Evolutionary conservation across 1,284 basidiomycete genomes (phyloP), one percentile per base, ranked within the genome.

Genomic region (Mycosarcoma maydis): DNA sequence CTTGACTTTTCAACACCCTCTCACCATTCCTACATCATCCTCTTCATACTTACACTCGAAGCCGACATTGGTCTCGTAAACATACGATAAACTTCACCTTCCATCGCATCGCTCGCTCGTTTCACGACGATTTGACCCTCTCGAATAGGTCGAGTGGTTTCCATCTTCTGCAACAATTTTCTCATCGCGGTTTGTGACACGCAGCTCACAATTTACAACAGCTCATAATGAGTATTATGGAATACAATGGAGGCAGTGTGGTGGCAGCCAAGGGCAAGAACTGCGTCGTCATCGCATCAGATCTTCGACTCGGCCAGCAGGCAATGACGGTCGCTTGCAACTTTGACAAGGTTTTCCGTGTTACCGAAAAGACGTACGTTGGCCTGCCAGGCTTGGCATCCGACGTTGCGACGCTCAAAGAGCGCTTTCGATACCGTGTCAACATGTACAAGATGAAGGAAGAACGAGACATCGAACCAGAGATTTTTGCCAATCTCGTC

Each of bases 371-470:
- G 75, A 89, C 96, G 78, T 98, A 90, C 85, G 84, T 95, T 70
- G 96, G 96, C 47, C 86, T 99, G 29, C 89, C 95, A 29, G 96
- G 96, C 49, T 87, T 99, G 41, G 96, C 91, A 7, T 91, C 92
- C 13, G 96, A 99, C 83, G 92, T 96, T 49, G 87, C 88, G 68
- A 98, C 96, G 67, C 85, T 99, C 89, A 92, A 40, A 23, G 70
- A 76, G 26, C 57, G 64, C 29, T 76, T 75, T 66, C 59, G 96
- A 54, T 96, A 92, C 85, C 87, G 94, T 62, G 90, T 96, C 58
- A 99, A 98, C 86, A 96, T 98, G 92, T 98, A 98, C 85, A 92
- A 92, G 44, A 97, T 99, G 88, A 99, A 98, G 85, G 96, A 99
- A 83, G 95, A 98, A 82, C 88, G 96, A 61, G 90, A 94, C 77